Conservation (phyloP, 106 monocot species). For the Acanthochlamys bracteata region DNA sequence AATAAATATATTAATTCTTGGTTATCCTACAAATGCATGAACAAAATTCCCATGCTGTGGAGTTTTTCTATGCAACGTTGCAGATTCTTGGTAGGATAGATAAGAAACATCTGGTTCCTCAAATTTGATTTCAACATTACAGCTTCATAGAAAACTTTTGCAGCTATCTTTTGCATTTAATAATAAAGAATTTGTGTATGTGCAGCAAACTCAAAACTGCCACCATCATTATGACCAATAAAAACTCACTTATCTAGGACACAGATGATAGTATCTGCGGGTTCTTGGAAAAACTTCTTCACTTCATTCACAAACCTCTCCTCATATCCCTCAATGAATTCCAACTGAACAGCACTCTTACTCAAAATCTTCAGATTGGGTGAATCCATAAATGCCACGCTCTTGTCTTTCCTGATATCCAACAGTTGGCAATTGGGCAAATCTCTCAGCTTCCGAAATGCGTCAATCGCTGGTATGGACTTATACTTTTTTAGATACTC, state of each 20-base stretch:
- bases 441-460: slow-evolving; percentile 70
- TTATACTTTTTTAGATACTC: slow-evolving; percentile 83
- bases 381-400: slow-evolving; percentile 42
- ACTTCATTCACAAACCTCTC: slow-evolving; percentile 60
- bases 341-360: slow-evolving; percentile 53
- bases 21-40: no score
- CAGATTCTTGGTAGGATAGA: no score
- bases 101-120: no score
- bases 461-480: slow-evolving; percentile 49
- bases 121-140: no score
- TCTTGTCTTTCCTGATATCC: slow-evolving; percentile 77
- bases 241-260: slow-evolving; percentile 83
- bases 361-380: slow-evolving; percentile 68
- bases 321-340: slow-evolving; percentile 62
- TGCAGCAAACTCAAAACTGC: no score
- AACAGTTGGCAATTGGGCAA: slow-evolving; percentile 55
- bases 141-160: no score
- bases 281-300: slow-evolving; percentile 45
- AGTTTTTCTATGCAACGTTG: no score
- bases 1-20: no score
- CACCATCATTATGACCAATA: not conserved
- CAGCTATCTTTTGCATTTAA: not conserved
- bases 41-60: no score
- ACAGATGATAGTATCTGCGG: slow-evolving; percentile 58
- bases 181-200: no score